Conservation (phyloP, 495 filamentous ascomycete genomes). For the Penicillium atrosanguineum region DNA sequence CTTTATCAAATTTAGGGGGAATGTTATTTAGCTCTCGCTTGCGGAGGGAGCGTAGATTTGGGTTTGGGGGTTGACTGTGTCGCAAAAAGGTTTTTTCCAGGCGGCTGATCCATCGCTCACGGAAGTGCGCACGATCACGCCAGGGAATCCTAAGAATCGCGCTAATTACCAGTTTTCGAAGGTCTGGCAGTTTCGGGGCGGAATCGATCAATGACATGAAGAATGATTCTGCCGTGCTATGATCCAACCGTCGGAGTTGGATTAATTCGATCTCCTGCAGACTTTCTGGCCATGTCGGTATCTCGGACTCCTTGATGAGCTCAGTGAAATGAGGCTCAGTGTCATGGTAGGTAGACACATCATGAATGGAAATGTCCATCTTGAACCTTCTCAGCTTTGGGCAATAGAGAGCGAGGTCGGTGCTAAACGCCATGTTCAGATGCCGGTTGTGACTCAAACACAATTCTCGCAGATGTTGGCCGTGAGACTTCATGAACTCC, state of each 20-base stretch:
- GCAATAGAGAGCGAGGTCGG: conserved; percentile 57
- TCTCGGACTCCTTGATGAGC: conserved; percentile 55
- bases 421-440: conserved; percentile 69
- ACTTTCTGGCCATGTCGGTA: conserved; percentile 71
- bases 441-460: conserved; percentile 72
- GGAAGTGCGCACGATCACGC: conserved; percentile 72
- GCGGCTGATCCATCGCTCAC: conserved; percentile 66
- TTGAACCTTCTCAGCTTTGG: conserved; percentile 64
- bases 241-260: conserved; percentile 69
- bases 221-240: conserved; percentile 63
- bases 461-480: conserved; percentile 59
- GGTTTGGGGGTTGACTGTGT: conserved; percentile 48
- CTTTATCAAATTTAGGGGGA: background rate
- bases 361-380: conserved; percentile 71
- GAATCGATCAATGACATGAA: conserved; percentile 72
- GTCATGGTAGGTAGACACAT: conserved; percentile 58
- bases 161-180: conserved; percentile 67
- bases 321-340: conserved; percentile 67
- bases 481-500: conserved; percentile 60
- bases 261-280: conserved; percentile 68
- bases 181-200: conserved; percentile 56
- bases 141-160: conserved; percentile 72
- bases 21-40: conserved; percentile 6
- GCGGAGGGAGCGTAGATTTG: conserved; percentile 25
- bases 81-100: conserved; percentile 65